Percentiles rank a stretch among this genome's conserved stretches.
These are phyloP conservation scores for Candida oleophila DNA, from an alignment of 805 yeast species.

Conservation along the genomic window DNA sequence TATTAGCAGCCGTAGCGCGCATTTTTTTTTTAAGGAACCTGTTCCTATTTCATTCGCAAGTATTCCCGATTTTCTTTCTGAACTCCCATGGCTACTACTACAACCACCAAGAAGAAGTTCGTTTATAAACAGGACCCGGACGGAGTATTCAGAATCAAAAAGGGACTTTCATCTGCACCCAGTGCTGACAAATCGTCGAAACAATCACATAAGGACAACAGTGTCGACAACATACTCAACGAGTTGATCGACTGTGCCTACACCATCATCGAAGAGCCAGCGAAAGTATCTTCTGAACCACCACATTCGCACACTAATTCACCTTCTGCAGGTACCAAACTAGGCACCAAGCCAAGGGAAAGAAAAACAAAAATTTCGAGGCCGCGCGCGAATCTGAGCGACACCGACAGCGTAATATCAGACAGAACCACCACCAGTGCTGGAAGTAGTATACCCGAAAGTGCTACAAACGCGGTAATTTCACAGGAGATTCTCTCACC, in stretches of 20 bases:
- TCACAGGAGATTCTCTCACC: background rate
- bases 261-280: background rate
- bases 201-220: background rate
- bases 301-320: background rate
- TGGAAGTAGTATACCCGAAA: background rate
- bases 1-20: background rate
- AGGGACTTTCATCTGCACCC: conserved; percentile 14
- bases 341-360: background rate
- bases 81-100: conserved; percentile 18
- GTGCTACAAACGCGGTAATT: background rate
- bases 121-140: conserved; percentile 38
- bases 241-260: background rate
- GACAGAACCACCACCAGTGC: background rate
- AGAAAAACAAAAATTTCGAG: background rate
- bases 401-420: background rate
- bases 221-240: background rate
- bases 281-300: background rate
- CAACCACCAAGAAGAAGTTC: conserved; percentile 25
- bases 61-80: background rate
- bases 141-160: conserved; percentile 36
- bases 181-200: background rate
- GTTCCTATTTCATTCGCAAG: background rate
- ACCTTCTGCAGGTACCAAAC: background rate
- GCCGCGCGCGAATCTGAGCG: background rate
- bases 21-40: no score